phyloP scores from a whole-genome alignment of 768 basidiomycete genomes.

The Russula earlei region DNA sequence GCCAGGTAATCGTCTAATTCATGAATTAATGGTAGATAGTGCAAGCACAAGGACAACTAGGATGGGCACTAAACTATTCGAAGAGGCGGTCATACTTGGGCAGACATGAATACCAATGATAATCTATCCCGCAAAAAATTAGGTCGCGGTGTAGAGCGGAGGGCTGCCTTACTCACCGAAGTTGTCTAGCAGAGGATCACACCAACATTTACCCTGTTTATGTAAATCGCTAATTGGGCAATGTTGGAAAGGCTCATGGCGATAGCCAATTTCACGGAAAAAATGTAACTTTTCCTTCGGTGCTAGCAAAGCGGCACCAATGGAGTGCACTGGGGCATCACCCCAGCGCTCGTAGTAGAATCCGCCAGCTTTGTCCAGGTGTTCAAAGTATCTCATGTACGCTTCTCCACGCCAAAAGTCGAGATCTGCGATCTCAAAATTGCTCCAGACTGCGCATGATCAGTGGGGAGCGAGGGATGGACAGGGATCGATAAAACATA shows the following conservation, averaged over 20 bases:
- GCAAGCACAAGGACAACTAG: background rate
- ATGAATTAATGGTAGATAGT: conserved; percentile 7
- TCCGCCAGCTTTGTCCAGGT: conserved; percentile 45
- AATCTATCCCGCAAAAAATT: conserved; percentile 37
- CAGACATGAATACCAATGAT: conserved; percentile 84
- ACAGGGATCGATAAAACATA: conserved; percentile 20
- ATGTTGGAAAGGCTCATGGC: conserved; percentile 91
- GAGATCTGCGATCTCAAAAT: conserved; percentile 55
- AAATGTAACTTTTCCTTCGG: conserved; percentile 88
- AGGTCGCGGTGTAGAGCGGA: background rate
- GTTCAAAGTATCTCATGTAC: conserved; percentile 49
- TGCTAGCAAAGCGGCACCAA: conserved; percentile 84
- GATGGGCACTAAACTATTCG: conserved; percentile 3
- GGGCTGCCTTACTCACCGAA: conserved; percentile 44
- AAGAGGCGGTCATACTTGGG: conserved; percentile 19
- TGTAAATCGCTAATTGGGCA: conserved; percentile 76
- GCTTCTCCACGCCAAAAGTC: conserved; percentile 49
- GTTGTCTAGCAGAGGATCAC: conserved; percentile 53
- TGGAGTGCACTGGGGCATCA: conserved; percentile 75
- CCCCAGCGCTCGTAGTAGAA: conserved; percentile 82
- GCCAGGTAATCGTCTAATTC: conserved; percentile 2
- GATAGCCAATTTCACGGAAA: conserved; percentile 90
- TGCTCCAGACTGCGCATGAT: conserved; percentile 44
- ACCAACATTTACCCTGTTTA: conserved; percentile 78
- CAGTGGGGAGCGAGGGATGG: background rate